These are phyloP conservation scores for Penicillium nucicola DNA, from an alignment of 495 filamentous ascomycete genomes.

Conservation along the genomic window DNA sequence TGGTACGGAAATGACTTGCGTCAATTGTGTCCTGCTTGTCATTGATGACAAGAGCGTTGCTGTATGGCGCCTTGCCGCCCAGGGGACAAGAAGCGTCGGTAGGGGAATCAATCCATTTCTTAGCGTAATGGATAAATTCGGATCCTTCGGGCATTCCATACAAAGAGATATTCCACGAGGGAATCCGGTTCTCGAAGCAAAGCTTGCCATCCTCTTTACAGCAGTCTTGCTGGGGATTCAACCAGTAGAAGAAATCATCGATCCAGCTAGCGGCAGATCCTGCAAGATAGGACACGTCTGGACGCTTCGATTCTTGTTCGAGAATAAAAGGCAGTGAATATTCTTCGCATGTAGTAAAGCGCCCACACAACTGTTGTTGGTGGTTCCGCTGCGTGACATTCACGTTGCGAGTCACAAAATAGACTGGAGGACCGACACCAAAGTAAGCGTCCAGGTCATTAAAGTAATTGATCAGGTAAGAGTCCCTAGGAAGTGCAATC, in stretches of 20 bases:
- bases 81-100: constrained; percentile 82
- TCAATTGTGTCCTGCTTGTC: constrained; percentile 56
- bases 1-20: constrained; percentile 88
- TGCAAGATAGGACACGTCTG: constrained; percentile 87
- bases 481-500: constrained; percentile 87
- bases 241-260: constrained; percentile 94
- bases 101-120: constrained; percentile 77
- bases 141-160: constrained; percentile 86
- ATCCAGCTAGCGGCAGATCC: constrained; percentile 94
- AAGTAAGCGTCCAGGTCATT: constrained; percentile 93
- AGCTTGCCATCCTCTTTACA: constrained; percentile 64
- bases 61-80: constrained; percentile 83
- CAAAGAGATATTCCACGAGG: constrained; percentile 83
- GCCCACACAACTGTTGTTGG: constrained; percentile 86
- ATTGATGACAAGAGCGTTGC: constrained; percentile 80
- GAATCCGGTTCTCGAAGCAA: constrained; percentile 74
- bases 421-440: constrained; percentile 87
- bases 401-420: constrained; percentile 83
- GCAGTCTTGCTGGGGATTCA: constrained; percentile 84
- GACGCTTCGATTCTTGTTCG: constrained; percentile 87
- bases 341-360: constrained; percentile 81
- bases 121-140: constrained; percentile 82
- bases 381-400: constrained; percentile 69
- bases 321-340: constrained; percentile 82
- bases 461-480: constrained; percentile 91